Evolutionary conservation across 345 rosid species (phyloP), one percentile per base, ranked within the genome.

Genomic region (Murraya koenigii): DNA sequence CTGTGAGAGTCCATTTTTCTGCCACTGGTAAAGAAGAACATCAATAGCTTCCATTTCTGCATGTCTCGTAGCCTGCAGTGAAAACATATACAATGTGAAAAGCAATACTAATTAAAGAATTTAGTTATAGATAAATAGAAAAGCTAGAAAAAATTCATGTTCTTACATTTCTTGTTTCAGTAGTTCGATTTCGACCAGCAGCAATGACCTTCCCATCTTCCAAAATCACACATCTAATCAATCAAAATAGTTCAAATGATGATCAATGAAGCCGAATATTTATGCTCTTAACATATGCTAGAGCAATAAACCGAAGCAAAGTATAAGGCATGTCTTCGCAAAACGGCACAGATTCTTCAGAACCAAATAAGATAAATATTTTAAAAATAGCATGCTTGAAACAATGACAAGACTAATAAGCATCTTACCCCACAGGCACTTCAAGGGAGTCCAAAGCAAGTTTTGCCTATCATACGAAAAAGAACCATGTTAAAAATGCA

Each of bases 31-130:
- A n/a, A 88, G 85, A 79, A 94, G 93, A 82, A 76, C 30, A 81
- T 96, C 97, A 74, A 88, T 86, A 69, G 95, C 97, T 78, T 96
- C 98, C 97, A 92, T 96, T 87, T 94, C 98, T 13, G 97, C 98
- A 88, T 96, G 97, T 83, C 94, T 94, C 35, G 95, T 87, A 41
- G 97, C 99, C 39, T 44, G 60, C 28, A 41, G 17, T 13, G 49
- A 7, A 52, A 17, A 52, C 6, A 2, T 52, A 52, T 4, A 52
- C 0, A 52, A 17, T 52, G 56, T 52, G 49, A 3, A 44, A 44
- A 44, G 10, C 10, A 13, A 72, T 38, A 59, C 38, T 17, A 26
- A 60, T 73, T 30, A 36, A 60, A 39, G 15, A 58, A 72, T 36
- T 41, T 41, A 8, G 77, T 11, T 41, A 17, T 8, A 61, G 0